Evolutionary conservation across 495 filamentous ascomycete genomes (phyloP).

Genomic region (Delitschia confertaspora): DNA sequence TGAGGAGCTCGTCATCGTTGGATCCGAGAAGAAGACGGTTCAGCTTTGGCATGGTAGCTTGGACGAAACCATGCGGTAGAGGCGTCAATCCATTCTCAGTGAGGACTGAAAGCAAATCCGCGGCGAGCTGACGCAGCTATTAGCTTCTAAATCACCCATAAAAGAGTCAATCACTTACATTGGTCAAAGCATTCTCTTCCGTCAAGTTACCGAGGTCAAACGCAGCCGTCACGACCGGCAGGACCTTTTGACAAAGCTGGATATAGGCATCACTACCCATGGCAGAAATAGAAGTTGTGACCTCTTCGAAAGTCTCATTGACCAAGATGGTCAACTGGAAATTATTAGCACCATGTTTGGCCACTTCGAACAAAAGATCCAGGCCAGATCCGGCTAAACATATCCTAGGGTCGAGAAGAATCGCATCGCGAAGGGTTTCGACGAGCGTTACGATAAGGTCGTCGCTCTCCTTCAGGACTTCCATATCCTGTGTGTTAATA

Average conservation of each 20-base stretch:
- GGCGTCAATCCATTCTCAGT: slow-evolving; percentile 73
- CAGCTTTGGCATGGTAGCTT: slow-evolving; percentile 76
- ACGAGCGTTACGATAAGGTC: slow-evolving; percentile 85
- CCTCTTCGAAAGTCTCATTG: slow-evolving; percentile 82
- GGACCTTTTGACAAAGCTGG: slow-evolving; percentile 73
- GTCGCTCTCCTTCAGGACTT: slow-evolving; percentile 73
- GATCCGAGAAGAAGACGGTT: slow-evolving; percentile 70
- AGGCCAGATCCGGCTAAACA: slow-evolving; percentile 56
- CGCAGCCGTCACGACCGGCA: slow-evolving; percentile 77
- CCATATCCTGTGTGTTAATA: slow-evolving; percentile 66
- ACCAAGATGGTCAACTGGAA: slow-evolving; percentile 77
- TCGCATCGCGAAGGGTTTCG: slow-evolving; percentile 76
- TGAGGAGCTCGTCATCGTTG: slow-evolving; percentile 74
- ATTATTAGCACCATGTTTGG: slow-evolving; percentile 76
- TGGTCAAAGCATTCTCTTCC: slow-evolving; percentile 70
- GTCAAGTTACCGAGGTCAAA: slow-evolving; percentile 83
- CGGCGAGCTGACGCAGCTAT: slow-evolving; percentile 55
- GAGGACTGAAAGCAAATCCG: slow-evolving; percentile 72
- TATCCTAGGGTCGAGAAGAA: slow-evolving; percentile 63
- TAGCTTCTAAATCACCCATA: too few species aligned
- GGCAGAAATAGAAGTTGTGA: slow-evolving; percentile 58
- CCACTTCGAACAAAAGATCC: slow-evolving; percentile 81
- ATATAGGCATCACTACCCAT: slow-evolving; percentile 59
- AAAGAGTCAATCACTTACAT: slow-evolving; percentile 39
- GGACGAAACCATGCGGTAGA: slow-evolving; percentile 77